These are phyloP conservation scores for Bauhinia variegata DNA, from an alignment of 306 rosid genomes.

Conservation along the genomic window DNA sequence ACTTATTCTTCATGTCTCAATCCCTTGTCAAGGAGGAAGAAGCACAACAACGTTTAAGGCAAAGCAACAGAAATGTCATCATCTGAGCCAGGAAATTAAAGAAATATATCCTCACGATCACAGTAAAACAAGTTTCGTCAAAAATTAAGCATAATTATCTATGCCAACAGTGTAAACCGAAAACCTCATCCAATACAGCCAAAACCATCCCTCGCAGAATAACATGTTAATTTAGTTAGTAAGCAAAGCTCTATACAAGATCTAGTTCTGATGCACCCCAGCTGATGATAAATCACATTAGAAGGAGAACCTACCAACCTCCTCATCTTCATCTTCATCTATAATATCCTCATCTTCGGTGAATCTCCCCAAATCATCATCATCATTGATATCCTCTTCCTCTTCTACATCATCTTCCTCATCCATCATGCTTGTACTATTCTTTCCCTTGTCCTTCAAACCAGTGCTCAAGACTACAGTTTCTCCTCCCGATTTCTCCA, in stretches of 20 bases:
- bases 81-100: too few species aligned
- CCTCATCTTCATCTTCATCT: conserved; percentile 65
- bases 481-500: conserved; percentile 67
- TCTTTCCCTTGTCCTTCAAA: conserved; percentile 54
- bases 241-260: conserved; percentile 40
- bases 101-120: neutral
- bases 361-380: conserved; percentile 48
- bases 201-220: neutral
- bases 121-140: neutral
- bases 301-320: conserved; percentile 52
- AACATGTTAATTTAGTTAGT: conserved; percentile 13
- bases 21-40: too few species aligned
- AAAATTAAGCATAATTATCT: conserved; percentile 8
- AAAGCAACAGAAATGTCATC: too few species aligned
- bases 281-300: conserved; percentile 21
- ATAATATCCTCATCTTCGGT: conserved; percentile 56
- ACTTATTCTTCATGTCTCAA: too few species aligned
- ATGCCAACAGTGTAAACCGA: neutral
- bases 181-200: too few species aligned
- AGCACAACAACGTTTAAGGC: too few species aligned
- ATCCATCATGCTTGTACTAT: conserved; percentile 49
- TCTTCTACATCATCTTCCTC: conserved; percentile 54
- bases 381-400: conserved; percentile 43
- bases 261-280: conserved; percentile 22
- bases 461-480: conserved; percentile 80